Conservation (phyloP, 2,329 filamentous ascomycete species). For the Penicillium vulpinum region DNA sequence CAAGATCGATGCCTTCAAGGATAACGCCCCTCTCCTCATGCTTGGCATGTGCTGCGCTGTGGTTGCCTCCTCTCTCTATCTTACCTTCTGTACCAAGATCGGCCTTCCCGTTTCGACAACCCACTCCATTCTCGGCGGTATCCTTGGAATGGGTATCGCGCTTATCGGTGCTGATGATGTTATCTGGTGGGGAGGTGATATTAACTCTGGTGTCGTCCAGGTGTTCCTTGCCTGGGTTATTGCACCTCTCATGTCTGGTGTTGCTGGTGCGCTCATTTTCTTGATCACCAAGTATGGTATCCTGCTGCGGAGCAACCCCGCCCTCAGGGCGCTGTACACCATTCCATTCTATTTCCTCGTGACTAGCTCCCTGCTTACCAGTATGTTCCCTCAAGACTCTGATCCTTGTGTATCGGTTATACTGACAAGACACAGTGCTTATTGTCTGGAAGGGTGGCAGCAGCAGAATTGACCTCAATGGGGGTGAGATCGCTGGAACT, state of each 20-base stretch:
- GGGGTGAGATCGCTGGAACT: neutral
- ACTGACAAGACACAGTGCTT: neutral
- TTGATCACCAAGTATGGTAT: neutral
- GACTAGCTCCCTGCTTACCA: neutral
- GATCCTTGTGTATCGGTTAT: neutral
- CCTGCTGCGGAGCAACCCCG: neutral
- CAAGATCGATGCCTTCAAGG: neutral
- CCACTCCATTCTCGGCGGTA: neutral
- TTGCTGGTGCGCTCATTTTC: neutral
- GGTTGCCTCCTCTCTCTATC: neutral
- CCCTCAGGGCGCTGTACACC: neutral
- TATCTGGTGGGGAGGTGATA: conserved; percentile 1
- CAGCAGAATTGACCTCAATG: neutral
- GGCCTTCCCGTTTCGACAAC: neutral
- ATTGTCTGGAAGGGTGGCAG: neutral
- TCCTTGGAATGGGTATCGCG: neutral
- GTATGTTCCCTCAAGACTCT: neutral
- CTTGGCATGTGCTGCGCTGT: neutral
- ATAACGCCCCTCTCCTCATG: neutral
- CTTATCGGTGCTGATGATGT: neutral
- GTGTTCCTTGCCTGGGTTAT: neutral
- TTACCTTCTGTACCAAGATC: neutral
- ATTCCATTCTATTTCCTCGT: neutral
- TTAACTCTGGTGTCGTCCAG: neutral
- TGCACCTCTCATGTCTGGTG: neutral